Percentiles rank a stretch among this genome's conserved stretches.
Evolutionary conservation across 169 alveolate species (phyloP).

Genomic region (Cryptosporidium muris): DNA sequence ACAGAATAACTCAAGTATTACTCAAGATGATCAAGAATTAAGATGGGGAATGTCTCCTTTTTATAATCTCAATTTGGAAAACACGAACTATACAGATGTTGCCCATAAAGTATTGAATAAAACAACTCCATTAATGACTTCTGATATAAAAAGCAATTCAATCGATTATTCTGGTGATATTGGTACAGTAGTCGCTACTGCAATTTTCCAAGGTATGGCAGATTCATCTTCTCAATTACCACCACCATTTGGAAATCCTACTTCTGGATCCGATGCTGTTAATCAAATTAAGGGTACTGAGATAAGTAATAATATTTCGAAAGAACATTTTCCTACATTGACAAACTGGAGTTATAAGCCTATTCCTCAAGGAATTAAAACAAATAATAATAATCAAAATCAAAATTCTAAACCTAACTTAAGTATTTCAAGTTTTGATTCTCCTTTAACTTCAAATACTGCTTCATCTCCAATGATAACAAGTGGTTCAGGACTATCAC

Average conservation of each 20-base stretch:
- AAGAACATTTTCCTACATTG: conserved; percentile 17
- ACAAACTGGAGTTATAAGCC: conserved; percentile 69
- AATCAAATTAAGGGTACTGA: conserved; percentile 3
- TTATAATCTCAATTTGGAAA: conserved; percentile 16
- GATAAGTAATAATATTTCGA: neutral
- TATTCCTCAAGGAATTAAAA: conserved; percentile 56
- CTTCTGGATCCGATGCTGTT: neutral
- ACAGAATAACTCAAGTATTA: neutral
- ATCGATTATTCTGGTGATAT: conserved; percentile 13
- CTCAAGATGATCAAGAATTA: neutral
- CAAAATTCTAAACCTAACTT: neutral
- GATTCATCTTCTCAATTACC: conserved; percentile 39
- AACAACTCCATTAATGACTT: conserved; percentile 28
- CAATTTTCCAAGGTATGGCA: conserved; percentile 53
- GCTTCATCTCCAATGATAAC: conserved; percentile 25
- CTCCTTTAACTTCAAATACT: neutral
- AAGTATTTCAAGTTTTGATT: neutral
- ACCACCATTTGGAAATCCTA: conserved; percentile 66
- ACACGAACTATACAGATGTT: conserved; percentile 28
- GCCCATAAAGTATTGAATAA: conserved; percentile 42
- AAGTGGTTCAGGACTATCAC: conserved; percentile 57
- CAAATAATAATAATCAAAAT: conserved; percentile 1
- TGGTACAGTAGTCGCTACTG: conserved; percentile 54
- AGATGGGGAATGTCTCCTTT: conserved; percentile 48
- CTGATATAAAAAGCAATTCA: conserved; percentile 35